These are phyloP conservation scores for Tylopilus intermedius DNA, from an alignment of 768 basidiomycete genomes.

Conservation along the genomic window DNA sequence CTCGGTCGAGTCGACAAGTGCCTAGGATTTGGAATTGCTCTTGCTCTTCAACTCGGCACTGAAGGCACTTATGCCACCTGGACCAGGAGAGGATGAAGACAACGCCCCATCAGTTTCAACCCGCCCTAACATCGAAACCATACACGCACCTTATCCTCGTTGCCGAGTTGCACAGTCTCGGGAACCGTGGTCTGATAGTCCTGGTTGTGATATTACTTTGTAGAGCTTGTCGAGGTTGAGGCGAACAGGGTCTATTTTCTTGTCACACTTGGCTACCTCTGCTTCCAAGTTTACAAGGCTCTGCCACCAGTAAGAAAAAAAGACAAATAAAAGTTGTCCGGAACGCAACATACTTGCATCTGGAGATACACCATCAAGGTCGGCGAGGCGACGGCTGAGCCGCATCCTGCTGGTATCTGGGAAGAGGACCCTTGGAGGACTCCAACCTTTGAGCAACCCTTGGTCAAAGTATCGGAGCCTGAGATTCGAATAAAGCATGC, in stretches of 20 bases:
- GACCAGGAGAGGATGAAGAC: too few relatives aligned
- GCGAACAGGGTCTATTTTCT: conserved; percentile 74
- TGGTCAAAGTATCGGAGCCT: conserved; percentile 72
- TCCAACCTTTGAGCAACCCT: conserved; percentile 76
- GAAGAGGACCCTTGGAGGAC: conserved; percentile 52
- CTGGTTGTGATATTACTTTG: conserved; percentile 64
- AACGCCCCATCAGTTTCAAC: too few relatives aligned
- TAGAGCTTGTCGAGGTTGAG: conserved; percentile 70
- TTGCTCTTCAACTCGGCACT: too few relatives aligned
- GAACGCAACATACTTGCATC: conserved; percentile 58
- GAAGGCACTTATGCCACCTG: too few relatives aligned
- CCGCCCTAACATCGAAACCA: not conserved
- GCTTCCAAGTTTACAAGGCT: conserved; percentile 85
- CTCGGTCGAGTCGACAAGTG: too few relatives aligned
- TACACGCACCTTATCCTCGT: conserved; percentile 70
- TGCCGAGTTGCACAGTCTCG: conserved; percentile 63
- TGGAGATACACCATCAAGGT: conserved; percentile 76
- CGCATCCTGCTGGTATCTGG: conserved; percentile 83
- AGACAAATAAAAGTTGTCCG: not conserved
- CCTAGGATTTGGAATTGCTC: too few relatives aligned
- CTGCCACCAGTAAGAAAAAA: conserved; percentile 35
- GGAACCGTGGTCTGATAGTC: conserved; percentile 83
- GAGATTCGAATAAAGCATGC: conserved; percentile 62
- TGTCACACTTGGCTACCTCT: conserved; percentile 85
- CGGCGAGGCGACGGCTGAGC: conserved; percentile 71